Conservation (phyloP, 2,329 filamentous ascomycete genomes). For the Colletotrichum sp. region DNA sequence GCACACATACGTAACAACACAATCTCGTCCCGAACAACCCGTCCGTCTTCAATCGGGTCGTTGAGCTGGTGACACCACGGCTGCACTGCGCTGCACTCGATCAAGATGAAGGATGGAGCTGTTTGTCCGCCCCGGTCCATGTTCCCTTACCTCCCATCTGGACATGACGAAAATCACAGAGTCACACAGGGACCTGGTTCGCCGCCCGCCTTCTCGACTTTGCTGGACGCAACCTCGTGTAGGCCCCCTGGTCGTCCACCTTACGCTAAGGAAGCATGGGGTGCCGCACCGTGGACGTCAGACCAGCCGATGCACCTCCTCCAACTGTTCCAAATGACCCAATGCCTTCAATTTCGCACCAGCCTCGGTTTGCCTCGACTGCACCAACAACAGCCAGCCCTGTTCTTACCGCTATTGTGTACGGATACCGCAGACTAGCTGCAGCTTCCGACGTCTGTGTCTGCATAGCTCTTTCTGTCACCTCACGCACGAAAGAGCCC, state of each 20-base stretch:
- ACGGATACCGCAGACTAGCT: not conserved
- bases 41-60: not conserved
- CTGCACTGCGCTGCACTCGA: not conserved
- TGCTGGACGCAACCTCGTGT: slow-evolving; percentile 17
- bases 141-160: not conserved
- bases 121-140: not conserved
- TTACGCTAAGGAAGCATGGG: slow-evolving; percentile 7
- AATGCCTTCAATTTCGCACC: not conserved
- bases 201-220: not conserved
- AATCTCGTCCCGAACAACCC: not conserved
- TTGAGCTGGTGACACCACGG: not conserved
- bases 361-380: not conserved
- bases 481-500: not conserved
- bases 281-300: slow-evolving; percentile 6
- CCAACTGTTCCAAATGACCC: not conserved
- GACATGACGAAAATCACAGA: slow-evolving; percentile 6
- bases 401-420: not conserved
- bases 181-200: not conserved
- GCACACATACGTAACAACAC: not conserved
- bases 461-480: not conserved
- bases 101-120: slow-evolving; percentile 13
- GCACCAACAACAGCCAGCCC: not conserved
- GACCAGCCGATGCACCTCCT: not conserved
- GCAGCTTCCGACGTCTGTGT: not conserved
- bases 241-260: not conserved